Base-by-base conservation (phyloP, 139 green algal genomes). In the Ulvella scutata region DNA sequence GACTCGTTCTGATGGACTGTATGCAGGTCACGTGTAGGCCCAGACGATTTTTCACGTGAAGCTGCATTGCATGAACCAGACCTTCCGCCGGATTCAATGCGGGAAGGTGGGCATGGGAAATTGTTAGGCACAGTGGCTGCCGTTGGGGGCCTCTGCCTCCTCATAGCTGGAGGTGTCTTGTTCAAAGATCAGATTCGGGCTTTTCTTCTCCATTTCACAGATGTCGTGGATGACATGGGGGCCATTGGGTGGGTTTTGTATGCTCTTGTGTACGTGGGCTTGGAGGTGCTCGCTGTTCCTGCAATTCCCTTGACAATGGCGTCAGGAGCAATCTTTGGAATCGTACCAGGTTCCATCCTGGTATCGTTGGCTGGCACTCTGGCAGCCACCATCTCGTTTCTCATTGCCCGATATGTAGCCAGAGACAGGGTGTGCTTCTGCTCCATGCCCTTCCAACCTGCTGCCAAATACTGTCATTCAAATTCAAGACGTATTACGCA, bases 291-390 rank as follows among this genome's bases (percentile, higher is more conserved):
- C 4, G 81, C 82, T 37, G 81, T 96, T 35, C 90, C 90, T 33
- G 91, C 91, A 31, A 92, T 96, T 26, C 92, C 92, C 0, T 78
- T 97, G 13, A 96, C 92, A 0, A 94, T 97, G 88, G 91, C 90
- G 0, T 88, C 92, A 4, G 91, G 91, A 13, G 83, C 82, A 26
- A 88, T 97, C 60, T 98, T 98, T 61, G 93, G 92, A 17, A 61
- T 89, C 17, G 40, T 85, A 2, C 76, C 84, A 0, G 94, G 92
- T 9, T 92, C 86, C 6, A 62, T 83, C 36, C 80, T 97, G 4
- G 87, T 94, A 0, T 93, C 87, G 3, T n/a, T 90, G 3, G 82
- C 87, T 4, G 80, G 85, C 1, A 96, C 92, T 1, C 23, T 86
- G 0, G 93, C 93, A 3, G 90, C 89, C 4, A 89, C 88, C 3